Evolutionary conservation across 2,329 filamentous ascomycete species (phyloP), one percentile per base, ranked within the genome.

Genomic region (Microdochium nivale): DNA sequence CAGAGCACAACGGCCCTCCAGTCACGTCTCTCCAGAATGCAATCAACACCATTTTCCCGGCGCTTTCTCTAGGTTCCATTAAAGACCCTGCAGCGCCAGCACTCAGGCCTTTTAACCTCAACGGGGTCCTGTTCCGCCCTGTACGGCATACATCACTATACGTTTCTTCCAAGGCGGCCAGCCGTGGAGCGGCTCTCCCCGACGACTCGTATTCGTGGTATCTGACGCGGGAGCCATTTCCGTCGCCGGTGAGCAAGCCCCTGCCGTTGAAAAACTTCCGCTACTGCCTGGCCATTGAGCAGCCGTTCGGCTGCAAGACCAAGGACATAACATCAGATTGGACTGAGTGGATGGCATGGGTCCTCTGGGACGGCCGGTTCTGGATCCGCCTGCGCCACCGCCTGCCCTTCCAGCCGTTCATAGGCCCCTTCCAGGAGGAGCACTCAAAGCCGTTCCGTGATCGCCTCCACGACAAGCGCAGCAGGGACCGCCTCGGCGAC

Each of bases 331-430:
- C 23, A 21, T 5, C 52, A 51, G 53, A 54, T 8, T 64, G 64
- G 62, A 53, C 58, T 1, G 3, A n/a, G 2, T 69, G 66, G 67
- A 53, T 52, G 33, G 54, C 49, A 1, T 72, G 71, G 66, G 53
- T 58, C 47, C 62, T 77, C 51, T 86, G 75, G 68, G 83, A 86
- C 62, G 78, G 80, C 0, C 78, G 83, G 2, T 86, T 76, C 64
- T 86, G 83, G 83, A 65, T 84, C 16, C 70, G 74, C 16, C 51
- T 81, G 10, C 64, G 65, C 21, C 66, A 71, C 47, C 71, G 73
- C 4, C 64, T 73, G 7, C 71, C 71, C 2, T 68, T 67, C 49
- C 62, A 62, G 14, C 65, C 78, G 16, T 61, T 67, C 19, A 55
- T 82, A 2, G 69, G 68, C 32, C 79, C 79, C 0, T 76, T 78